Conservation (phyloP, 2,329 filamentous ascomycete genomes). For the Penicillium sp. region DNA sequence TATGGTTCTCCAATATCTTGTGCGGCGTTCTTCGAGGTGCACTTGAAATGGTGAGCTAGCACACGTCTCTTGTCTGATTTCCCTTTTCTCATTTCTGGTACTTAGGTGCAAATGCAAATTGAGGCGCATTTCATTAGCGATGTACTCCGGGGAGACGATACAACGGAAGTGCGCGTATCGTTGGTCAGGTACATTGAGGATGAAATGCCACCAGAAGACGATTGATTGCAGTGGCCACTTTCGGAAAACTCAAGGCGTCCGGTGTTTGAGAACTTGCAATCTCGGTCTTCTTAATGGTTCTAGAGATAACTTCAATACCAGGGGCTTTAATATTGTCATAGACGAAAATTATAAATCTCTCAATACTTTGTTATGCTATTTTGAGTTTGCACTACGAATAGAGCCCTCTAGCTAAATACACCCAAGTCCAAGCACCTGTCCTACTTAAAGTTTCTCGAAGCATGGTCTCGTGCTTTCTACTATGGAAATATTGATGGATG, state of each 20-base stretch:
- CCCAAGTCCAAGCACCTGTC: neutral
- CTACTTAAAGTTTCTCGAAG: neutral
- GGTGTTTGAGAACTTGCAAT: conserved; percentile 30
- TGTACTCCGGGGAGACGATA: conserved; percentile 88
- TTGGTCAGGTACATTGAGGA: conserved; percentile 95
- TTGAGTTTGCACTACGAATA: neutral
- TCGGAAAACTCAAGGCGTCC: conserved; percentile 24
- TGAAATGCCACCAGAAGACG: conserved; percentile 94
- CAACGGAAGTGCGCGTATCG: conserved; percentile 94
- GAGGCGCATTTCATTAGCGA: conserved; percentile 97
- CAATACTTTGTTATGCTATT: too few relatives aligned
- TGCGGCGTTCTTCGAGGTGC: conserved; percentile 90
- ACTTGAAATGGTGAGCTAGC: conserved; percentile 80
- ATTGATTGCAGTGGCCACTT: conserved; percentile 58
- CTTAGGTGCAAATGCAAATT: conserved; percentile 89
- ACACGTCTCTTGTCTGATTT: neutral
- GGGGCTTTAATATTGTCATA: neutral
- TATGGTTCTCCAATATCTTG: conserved; percentile 98
- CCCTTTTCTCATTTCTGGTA: conserved; percentile 5
- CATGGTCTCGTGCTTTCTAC: neutral
- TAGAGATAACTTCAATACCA: neutral
- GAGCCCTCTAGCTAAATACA: neutral
- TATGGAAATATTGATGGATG: too few relatives aligned
- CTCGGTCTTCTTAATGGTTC: conserved; percentile 10
- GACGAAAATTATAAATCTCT: neutral